phyloP scores from a whole-genome alignment of 2,329 filamentous ascomycete species.

The Aspergillus puulaauensis region DNA sequence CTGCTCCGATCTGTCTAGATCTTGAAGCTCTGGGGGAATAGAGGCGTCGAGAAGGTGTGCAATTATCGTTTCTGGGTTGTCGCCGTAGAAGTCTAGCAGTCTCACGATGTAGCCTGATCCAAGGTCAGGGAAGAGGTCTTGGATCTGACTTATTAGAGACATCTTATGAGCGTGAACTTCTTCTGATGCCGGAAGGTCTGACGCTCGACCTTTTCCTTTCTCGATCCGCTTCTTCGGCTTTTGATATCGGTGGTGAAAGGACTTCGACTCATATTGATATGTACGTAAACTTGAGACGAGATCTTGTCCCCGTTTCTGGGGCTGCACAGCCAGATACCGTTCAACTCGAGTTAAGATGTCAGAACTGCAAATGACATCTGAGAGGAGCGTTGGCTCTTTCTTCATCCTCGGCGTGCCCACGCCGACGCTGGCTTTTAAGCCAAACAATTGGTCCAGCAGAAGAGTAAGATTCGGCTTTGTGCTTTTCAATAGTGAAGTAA shows the following conservation, averaged over 20 bases:
- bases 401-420: constrained; percentile 50
- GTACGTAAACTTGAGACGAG: constrained; percentile 38
- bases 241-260: constrained; percentile 45
- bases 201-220: constrained; percentile 44
- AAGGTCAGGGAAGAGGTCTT: constrained; percentile 87
- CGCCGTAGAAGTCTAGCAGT: constrained; percentile 74
- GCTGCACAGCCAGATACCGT: constrained; percentile 30
- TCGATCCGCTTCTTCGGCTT: constrained; percentile 32
- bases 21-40: constrained; percentile 67
- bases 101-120: constrained; percentile 78
- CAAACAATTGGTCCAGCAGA: constrained; percentile 80
- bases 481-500: constrained; percentile 68
- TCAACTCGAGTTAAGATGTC: constrained; percentile 60
- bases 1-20: constrained; percentile 63
- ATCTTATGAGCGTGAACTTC: constrained; percentile 75
- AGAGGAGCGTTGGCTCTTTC: constrained; percentile 63
- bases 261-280: constrained; percentile 40
- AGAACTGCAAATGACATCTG: constrained; percentile 77
- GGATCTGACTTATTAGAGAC: constrained; percentile 84
- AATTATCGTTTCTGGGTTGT: constrained; percentile 76
- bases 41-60: constrained; percentile 77
- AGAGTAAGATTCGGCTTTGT: constrained; percentile 69
- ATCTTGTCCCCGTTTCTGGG: constrained; percentile 43
- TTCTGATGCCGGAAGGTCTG: constrained; percentile 30
- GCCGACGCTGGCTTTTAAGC: constrained; percentile 70